Evolutionary conservation across 2,329 filamentous ascomycete genomes (phyloP), one percentile per base, ranked within the genome.

Genomic region (Samsoniella hepiali): DNA sequence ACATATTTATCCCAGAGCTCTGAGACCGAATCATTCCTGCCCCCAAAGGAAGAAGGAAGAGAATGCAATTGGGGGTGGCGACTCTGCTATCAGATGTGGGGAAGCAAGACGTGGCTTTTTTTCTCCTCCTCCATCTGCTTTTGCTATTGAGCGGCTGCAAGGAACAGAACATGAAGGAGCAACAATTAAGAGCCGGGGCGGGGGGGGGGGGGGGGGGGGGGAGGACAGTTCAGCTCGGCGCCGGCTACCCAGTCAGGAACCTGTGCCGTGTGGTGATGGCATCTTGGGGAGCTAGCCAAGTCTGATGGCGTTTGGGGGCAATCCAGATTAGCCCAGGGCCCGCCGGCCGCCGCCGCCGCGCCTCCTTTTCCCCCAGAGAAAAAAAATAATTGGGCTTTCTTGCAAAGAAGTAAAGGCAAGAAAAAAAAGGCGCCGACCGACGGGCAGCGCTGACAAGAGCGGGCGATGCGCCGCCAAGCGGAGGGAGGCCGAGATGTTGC

Each of bases 361-460:
- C n/a, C n/a, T n/a, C n/a, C n/a, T n/a, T n/a, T n/a, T n/a, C n/a
- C n/a, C n/a, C n/a, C n/a, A n/a, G n/a, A n/a, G n/a, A n/a, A n/a
- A n/a, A n/a, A n/a, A n/a, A n/a, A n/a, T n/a, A n/a, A n/a, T n/a
- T n/a, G n/a, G n/a, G n/a, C n/a, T n/a, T n/a, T n/a, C n/a, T n/a
- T n/a, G n/a, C n/a, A n/a, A n/a, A n/a, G n/a, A n/a, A n/a, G n/a
- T n/a, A n/a, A n/a, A n/a, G n/a, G n/a, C n/a, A n/a, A 27, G 50
- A 38, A 34, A 29, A 2, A 11, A 32, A 36, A 55, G n/a, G 5
- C 36, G 9, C 36, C 34, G 53, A 55, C 36, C 34, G 50, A 54
- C 32, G 10, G 34, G 31, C 31, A 38, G 53, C 53, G 53, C 53
- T 56, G 53, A 44, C 38, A 56, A 53, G 36, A 56, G 38, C 53